Evolutionary conservation across 75 land plant species (phyloP), one percentile per base, ranked within the genome.

Genomic region (Adiantum capillusveneris): DNA sequence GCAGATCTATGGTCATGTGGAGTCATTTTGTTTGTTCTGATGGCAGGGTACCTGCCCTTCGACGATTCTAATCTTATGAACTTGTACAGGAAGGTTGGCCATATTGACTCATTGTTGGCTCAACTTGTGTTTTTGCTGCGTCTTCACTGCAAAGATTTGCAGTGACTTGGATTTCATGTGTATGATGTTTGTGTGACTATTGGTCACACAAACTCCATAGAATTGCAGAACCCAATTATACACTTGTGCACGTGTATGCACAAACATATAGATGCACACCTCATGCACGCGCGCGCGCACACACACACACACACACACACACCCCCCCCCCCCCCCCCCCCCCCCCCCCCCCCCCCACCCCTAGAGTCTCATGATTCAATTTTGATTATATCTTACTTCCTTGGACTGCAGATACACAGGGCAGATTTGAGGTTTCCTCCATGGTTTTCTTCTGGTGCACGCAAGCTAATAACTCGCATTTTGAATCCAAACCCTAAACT

Each of bases 361-460:
- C 9, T 34, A 9, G 9, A 34, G 7, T 34, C 9, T 9, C 9
- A 34, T 34, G 37, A 34, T 34, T 34, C 37, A 9, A 12, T 53
- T 9, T 18, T 0, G 16, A n/a, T 55, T 31, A 27, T 13, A 29
- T 27, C 52, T 53, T 63, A 24, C 1, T 19, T 56, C 24, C 21
- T 56, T 29, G 28, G 31, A 65, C 59, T 22, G 25, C 53, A 66
- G 57, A 79, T 79, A 5, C 62, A 65, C 44, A 58, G 31, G 31
- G 82, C 52, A 0, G 75, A 79, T 43, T 75, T 75, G 62, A 66
- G 34, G 44, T 79, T 60, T 48, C 82, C 82, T 1, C 60, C 43
- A 21, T 75, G 71, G 79, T 66, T 79, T 22, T 60, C 82, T n/a
- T 29, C 66, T 12, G 64, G 62, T 18, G 66, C 61, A 17, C 56